Evolutionary conservation across 2,329 filamentous ascomycete genomes (phyloP).

Genomic region (Exophiala lecanii-corni): DNA sequence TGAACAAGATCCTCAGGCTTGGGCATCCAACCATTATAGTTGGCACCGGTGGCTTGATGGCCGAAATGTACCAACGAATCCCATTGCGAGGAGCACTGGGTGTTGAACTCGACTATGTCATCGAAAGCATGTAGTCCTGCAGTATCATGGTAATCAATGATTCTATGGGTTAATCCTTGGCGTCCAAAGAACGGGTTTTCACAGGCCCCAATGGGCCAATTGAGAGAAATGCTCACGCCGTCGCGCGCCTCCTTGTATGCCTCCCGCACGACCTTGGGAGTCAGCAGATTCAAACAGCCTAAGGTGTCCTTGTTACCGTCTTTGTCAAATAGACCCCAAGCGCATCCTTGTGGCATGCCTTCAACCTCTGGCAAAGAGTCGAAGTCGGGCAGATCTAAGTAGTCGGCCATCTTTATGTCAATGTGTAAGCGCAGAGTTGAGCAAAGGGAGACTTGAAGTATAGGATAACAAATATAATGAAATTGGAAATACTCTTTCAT

Average conservation of each 20-base stretch:
- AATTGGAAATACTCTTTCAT: too few species aligned
- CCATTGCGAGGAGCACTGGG: constrained; percentile 25
- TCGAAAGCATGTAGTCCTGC: constrained; percentile 19
- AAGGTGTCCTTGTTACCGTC: constrained; percentile 50
- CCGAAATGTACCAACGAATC: constrained; percentile 35
- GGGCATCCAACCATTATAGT: constrained; percentile 20
- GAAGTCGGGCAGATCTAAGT: constrained; percentile 40
- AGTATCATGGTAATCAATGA: constrained; percentile 4
- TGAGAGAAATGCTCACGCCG: constrained; percentile 53
- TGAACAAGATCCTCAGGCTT: constrained; percentile 26
- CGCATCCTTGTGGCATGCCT: constrained; percentile 39
- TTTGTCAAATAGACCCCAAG: constrained; percentile 53
- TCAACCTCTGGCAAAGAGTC: constrained; percentile 45
- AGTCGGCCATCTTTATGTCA: too few species aligned
- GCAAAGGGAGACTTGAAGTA: too few species aligned
- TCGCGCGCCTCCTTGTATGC: constrained; percentile 52
- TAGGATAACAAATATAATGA: too few species aligned
- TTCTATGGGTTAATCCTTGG: neutral
- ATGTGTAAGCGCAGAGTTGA: too few species aligned
- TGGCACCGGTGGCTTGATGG: constrained; percentile 1
- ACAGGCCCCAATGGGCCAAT: constrained; percentile 39
- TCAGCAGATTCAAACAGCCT: constrained; percentile 58
- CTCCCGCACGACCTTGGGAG: constrained; percentile 48
- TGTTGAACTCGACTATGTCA: constrained; percentile 6
- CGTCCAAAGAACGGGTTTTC: neutral